These are phyloP conservation scores for Pneumocystis canis DNA, from an alignment of 1,139 yeast genomes.

Conservation along the genomic window DNA sequence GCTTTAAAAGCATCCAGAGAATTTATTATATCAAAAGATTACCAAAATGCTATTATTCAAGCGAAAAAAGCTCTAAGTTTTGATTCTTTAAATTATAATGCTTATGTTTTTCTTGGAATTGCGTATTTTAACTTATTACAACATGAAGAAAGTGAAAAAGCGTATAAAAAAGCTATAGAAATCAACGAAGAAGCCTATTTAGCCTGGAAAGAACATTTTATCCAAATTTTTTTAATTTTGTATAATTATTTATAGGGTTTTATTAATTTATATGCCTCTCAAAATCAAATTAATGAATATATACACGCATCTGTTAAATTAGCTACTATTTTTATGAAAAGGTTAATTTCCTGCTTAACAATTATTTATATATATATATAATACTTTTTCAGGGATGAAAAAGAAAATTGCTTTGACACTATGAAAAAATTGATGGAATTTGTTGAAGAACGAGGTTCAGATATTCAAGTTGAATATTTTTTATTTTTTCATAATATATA, in stretches of 20 bases:
- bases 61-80: conserved; percentile 34
- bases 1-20: conserved; percentile 10
- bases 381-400: conserved; percentile 7
- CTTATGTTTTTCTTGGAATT: conserved; percentile 42
- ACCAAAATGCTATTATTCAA: conserved; percentile 38
- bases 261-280: conserved; percentile 37
- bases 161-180: conserved; percentile 43
- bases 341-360: background rate
- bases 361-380: background rate
- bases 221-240: background rate
- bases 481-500: background rate
- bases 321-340: conserved; percentile 17
- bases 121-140: conserved; percentile 35
- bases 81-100: conserved; percentile 50
- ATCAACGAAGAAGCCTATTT: conserved; percentile 40
- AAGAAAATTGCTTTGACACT: conserved; percentile 9
- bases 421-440: conserved; percentile 12
- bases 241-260: conserved; percentile 33
- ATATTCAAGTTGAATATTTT: conserved; percentile 16
- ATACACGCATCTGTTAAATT: conserved; percentile 25
- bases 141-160: conserved; percentile 31
- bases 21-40: conserved; percentile 11
- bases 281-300: conserved; percentile 29
- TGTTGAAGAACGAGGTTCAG: conserved; percentile 23
- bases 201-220: conserved; percentile 46